Evolutionary conservation across 495 filamentous ascomycete species (phyloP), one percentile per base, ranked within the genome.

Genomic region (Aspergillus haitiensis): DNA sequence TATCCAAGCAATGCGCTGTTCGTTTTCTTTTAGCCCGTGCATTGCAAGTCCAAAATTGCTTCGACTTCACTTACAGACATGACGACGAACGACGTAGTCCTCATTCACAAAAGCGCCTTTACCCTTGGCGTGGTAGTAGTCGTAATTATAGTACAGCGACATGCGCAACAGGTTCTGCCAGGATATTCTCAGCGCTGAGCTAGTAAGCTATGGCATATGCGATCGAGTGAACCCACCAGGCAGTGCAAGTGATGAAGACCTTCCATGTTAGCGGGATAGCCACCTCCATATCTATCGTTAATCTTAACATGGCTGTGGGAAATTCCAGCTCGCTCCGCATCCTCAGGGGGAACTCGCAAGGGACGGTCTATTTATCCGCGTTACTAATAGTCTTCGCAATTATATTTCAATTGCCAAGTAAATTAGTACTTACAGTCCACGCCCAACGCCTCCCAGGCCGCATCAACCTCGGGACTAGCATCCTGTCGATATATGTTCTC

Each of bases 191-290:
- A 50, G 33, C 5, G 45, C 12, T 49, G 7, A 8, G 6, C 33
- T 35, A n/a, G n/a, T n/a, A 11, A 11, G 16, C 9, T 15, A 10
- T 11, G 31, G 0, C 10, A 21, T 13, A 12, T 45, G 5, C 44
- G 3, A 27, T 3, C 21, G 21, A 51, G 32, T 13, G 18, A 21
- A 44, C 64, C 59, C 62, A 81, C 78, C 62, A 85, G 62, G 50
- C 84, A 86, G 58, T 84, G 82, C 3, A 85, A 64, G 59, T 85
- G 83, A 57, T 85, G 83, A 11, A 85, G 61, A 0, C 82, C 82
- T 64, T 84, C 82, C 8, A 85, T 70, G 52, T 83, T 82, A 0
- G 79, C 83, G 2, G 80, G 76, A 55, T 59, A 76, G 0, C 82
- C 83, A 8, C 82, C 82, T 5, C 83, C 82, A 60, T 82, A 79